Conservation (phyloP, 257 asterid genomes). For the Solanum gracilifrons region DNA sequence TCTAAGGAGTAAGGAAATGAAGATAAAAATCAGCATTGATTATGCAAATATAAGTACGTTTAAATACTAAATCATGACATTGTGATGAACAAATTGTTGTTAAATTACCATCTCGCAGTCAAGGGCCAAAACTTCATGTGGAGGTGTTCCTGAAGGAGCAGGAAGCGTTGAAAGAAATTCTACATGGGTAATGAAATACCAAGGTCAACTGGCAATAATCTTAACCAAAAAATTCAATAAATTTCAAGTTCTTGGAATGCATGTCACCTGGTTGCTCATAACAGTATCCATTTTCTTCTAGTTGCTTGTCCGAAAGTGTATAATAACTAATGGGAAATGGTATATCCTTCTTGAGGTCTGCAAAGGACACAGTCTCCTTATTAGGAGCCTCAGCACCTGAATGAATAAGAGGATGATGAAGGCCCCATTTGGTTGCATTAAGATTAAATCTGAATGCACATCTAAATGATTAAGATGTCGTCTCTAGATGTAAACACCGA, state of each 20-base stretch:
- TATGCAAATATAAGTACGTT: background rate
- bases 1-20: background rate
- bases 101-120: slow-evolving; percentile 92
- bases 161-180: slow-evolving; percentile 67
- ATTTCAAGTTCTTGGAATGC: background rate
- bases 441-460: background rate
- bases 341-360: slow-evolving; percentile 31
- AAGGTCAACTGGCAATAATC: background rate
- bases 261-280: slow-evolving; percentile 49
- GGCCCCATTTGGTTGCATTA: background rate
- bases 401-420: background rate
- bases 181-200: slow-evolving; percentile 19
- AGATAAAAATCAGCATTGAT: background rate
- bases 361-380: slow-evolving; percentile 18
- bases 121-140: slow-evolving; percentile 64
- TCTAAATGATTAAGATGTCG: background rate
- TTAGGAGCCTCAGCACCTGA: slow-evolving; percentile 28
- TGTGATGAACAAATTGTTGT: background rate
- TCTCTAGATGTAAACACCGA: background rate
- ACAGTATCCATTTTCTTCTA: slow-evolving; percentile 86
- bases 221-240: background rate
- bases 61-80: background rate
- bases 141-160: slow-evolving; percentile 63
- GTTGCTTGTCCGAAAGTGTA: slow-evolving; percentile 62
- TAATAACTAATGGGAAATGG: slow-evolving; percentile 78